Evolutionary conservation across 2,329 filamentous ascomycete species (phyloP).

Genomic region (Paecilomyces sp.): DNA sequence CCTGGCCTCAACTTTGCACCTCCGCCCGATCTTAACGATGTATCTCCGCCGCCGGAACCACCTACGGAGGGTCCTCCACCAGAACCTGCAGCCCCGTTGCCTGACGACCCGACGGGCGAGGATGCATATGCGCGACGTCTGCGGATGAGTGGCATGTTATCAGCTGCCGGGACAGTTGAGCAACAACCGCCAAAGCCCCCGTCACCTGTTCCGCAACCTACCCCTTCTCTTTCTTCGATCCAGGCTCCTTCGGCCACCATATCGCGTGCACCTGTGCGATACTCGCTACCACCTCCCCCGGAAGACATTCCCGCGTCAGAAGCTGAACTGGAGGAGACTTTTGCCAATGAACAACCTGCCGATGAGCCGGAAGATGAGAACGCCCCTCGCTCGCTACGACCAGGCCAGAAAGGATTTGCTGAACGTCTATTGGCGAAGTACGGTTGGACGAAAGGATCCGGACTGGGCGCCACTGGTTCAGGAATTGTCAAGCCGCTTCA

Average conservation of each 20-base stretch:
- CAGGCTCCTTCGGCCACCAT: conserved; percentile 53
- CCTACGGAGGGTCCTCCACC: conserved; percentile 15
- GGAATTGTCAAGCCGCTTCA: conserved; percentile 81
- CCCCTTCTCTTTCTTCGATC: conserved; percentile 30
- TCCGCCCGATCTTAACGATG: conserved; percentile 37
- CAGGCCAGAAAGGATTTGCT: conserved; percentile 78
- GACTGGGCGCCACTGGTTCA: conserved; percentile 71
- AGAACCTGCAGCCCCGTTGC: conserved; percentile 38
- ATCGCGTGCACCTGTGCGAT: conserved; percentile 70
- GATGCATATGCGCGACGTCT: conserved; percentile 61
- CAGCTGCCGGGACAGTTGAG: conserved; percentile 7
- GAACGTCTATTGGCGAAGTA: conserved; percentile 87
- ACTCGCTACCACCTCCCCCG: conserved; percentile 50
- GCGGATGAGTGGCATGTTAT: conserved; percentile 40
- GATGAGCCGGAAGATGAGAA: conserved; percentile 28
- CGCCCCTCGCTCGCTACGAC: conserved; percentile 54
- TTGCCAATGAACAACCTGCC: conserved; percentile 32
- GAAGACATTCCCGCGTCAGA: conserved; percentile 47
- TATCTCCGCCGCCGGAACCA: conserved; percentile 16
- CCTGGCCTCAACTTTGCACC: conserved; percentile 45
- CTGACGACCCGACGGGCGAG: conserved; percentile 58
- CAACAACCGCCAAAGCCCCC: conserved; percentile 16
- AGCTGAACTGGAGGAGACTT: conserved; percentile 43
- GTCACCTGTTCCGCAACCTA: conserved; percentile 24
- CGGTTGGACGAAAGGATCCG: conserved; percentile 83